Evolutionary conservation across 2,329 filamentous ascomycete genomes (phyloP).

Genomic region (Huntiella abstrusa): DNA sequence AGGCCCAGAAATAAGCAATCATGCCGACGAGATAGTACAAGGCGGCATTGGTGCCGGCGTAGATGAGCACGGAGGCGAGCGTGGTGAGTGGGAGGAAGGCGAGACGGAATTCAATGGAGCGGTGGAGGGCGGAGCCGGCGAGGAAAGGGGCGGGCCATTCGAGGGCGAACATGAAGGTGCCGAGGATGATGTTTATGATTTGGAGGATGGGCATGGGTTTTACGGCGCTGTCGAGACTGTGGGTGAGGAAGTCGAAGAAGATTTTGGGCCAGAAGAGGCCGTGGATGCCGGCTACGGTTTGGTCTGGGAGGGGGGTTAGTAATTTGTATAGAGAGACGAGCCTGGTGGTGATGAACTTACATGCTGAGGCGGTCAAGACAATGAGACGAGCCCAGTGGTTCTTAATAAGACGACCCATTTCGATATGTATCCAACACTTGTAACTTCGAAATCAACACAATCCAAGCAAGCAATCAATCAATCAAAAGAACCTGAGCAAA

Average conservation of each 20-base stretch:
- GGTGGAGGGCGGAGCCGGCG: constrained; percentile 61
- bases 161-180: constrained; percentile 59
- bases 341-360: constrained; percentile 27
- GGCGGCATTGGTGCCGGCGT: constrained; percentile 82
- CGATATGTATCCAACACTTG: constrained; percentile 13
- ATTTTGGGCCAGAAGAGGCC: constrained; percentile 98
- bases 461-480: neutral
- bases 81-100: constrained; percentile 64
- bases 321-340: neutral
- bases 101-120: constrained; percentile 71
- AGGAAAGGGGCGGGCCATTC: constrained; percentile 76
- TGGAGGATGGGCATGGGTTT: constrained; percentile 79
- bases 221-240: constrained; percentile 69
- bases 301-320: constrained; percentile 37
- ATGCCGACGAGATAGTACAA: constrained; percentile 82
- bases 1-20: constrained; percentile 87
- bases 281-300: constrained; percentile 66
- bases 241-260: constrained; percentile 93
- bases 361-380: constrained; percentile 63
- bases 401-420: constrained; percentile 96
- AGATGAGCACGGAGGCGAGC: constrained; percentile 58
- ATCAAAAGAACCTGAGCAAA: neutral
- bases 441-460: neutral
- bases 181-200: constrained; percentile 72
- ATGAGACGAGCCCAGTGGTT: constrained; percentile 97